These are phyloP conservation scores for Populus euphratica DNA, from an alignment of 345 rosid genomes.

Conservation along the genomic window DNA sequence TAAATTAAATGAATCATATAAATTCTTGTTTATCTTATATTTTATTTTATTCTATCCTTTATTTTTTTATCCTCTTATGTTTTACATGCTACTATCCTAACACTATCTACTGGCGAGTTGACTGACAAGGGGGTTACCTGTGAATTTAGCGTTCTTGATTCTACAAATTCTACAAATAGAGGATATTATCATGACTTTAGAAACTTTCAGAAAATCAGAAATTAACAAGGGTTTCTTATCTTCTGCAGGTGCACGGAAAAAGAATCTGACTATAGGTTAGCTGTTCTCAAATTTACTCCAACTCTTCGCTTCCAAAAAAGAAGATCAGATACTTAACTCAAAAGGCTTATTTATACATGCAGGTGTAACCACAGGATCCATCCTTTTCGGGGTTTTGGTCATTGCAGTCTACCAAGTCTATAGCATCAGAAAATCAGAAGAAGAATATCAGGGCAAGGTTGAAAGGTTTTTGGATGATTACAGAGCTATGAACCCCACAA, in stretches of 20 bases:
- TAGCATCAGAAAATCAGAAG: neutral
- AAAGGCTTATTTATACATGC: neutral
- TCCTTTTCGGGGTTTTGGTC: neutral
- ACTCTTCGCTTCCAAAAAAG: neutral
- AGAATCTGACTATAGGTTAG: neutral
- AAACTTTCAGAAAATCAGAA: too few species aligned
- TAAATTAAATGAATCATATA: too few species aligned
- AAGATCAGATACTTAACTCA: neutral
- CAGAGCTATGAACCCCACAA: constrained; percentile 14
- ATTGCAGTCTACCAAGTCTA: neutral
- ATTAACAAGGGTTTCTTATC: too few species aligned
- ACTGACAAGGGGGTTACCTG: too few species aligned
- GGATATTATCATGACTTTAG: too few species aligned
- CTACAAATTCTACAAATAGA: too few species aligned
- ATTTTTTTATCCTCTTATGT: accelerated
- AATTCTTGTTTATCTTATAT: too few species aligned
- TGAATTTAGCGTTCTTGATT: too few species aligned
- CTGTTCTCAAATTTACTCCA: neutral
- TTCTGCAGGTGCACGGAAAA: too few species aligned
- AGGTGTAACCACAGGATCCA: neutral
- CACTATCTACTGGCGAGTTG: too few species aligned
- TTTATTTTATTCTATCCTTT: too few species aligned
- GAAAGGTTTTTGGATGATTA: constrained; percentile 14
- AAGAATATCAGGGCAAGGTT: constrained; percentile 3
- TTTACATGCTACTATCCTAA: too few species aligned